These are phyloP conservation scores for Hypoxylon intermedium DNA, from an alignment of 495 filamentous ascomycete species.

Conservation along the genomic window DNA sequence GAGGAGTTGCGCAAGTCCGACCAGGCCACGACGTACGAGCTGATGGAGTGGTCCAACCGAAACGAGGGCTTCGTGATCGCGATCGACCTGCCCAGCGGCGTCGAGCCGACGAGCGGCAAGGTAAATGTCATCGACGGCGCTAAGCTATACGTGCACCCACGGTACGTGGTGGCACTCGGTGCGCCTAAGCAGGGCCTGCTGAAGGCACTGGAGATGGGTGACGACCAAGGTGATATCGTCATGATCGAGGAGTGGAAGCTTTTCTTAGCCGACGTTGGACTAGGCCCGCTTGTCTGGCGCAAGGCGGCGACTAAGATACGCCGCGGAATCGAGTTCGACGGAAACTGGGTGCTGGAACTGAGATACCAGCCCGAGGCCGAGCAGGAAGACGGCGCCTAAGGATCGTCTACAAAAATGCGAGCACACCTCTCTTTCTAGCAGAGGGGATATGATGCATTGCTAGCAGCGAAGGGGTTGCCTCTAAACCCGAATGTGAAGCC, in stretches of 20 bases:
- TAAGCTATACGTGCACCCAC: constrained; percentile 73
- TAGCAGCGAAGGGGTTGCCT: not conserved
- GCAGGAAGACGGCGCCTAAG: constrained; percentile 34
- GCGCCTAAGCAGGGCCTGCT: constrained; percentile 85
- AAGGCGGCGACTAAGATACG: constrained; percentile 81
- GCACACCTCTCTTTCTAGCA: not conserved
- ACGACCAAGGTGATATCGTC: constrained; percentile 56
- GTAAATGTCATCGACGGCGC: constrained; percentile 66
- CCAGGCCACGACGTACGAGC: constrained; percentile 78
- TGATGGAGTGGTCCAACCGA: constrained; percentile 87
- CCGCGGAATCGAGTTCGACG: constrained; percentile 83
- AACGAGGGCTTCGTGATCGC: constrained; percentile 78
- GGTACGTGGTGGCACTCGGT: constrained; percentile 80
- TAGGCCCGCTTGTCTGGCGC: constrained; percentile 81
- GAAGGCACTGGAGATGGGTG: constrained; percentile 67
- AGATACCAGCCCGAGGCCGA: constrained; percentile 49
- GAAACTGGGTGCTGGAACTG: constrained; percentile 78
- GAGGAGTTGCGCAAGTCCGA: constrained; percentile 83
- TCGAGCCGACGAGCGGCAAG: constrained; percentile 78
- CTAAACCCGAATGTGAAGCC: too few species aligned
- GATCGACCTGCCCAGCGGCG: constrained; percentile 85
- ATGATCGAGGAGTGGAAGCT: constrained; percentile 69
- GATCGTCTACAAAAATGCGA: too few species aligned
- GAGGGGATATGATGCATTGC: too few species aligned
- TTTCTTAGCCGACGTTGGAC: constrained; percentile 83